phyloP scores from a whole-genome alignment of 2,329 filamentous ascomycete genomes.

The Chalara sp. region DNA sequence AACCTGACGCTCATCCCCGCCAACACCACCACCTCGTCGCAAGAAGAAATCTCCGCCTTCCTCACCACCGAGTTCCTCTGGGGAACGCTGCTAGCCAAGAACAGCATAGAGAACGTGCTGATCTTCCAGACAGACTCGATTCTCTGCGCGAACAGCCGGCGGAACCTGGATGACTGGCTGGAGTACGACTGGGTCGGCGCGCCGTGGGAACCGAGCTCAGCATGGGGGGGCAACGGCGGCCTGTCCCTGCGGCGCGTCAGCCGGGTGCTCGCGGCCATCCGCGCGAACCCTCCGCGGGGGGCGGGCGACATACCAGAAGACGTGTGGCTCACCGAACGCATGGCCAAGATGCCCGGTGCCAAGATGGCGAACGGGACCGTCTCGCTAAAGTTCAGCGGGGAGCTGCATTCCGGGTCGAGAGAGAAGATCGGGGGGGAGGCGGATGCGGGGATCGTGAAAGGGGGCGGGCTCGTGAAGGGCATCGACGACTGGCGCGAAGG shows the following conservation, averaged over 20 bases:
- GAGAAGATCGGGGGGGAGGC: neutral
- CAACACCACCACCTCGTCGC: neutral
- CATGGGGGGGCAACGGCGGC: neutral
- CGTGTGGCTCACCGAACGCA: neutral
- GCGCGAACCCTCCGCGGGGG: neutral
- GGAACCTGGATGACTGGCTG: neutral
- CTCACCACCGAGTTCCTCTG: neutral
- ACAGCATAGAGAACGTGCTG: neutral
- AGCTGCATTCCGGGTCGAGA: neutral
- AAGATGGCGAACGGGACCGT: neutral
- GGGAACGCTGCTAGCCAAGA: neutral
- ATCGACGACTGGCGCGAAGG: neutral
- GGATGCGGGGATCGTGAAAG: slow-evolving; percentile 9
- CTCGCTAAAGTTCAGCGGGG: neutral
- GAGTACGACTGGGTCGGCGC: neutral
- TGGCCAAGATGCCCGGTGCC: neutral
- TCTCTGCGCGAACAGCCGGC: neutral
- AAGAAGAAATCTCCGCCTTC: neutral
- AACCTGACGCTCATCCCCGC: neutral
- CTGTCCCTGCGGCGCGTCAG: neutral
- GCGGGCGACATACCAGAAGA: neutral
- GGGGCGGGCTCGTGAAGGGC: neutral
- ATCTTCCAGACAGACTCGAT: neutral
- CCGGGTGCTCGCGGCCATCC: neutral
- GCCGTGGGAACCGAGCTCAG: neutral